Evolutionary conservation across 306 rosid species (phyloP).

Genomic region (Acacia crassicarpa): DNA sequence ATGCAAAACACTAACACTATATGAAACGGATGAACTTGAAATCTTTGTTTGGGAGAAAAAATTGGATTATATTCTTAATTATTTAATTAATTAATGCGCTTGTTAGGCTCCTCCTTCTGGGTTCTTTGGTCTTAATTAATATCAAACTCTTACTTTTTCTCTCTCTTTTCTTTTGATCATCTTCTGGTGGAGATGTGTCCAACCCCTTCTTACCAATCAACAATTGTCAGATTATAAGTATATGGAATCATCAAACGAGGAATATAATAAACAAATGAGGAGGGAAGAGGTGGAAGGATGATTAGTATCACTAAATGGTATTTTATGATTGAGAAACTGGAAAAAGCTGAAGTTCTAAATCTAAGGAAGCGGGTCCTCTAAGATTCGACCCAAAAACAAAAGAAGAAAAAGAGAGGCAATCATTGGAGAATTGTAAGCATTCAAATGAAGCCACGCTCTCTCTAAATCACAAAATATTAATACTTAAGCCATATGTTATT

Average conservation of each 20-base stretch:
- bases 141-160: conserved; percentile 5
- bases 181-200: conserved; percentile 38
- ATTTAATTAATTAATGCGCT: conserved; percentile 7
- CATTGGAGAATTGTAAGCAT: conserved; percentile 53
- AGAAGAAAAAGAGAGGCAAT: conserved; percentile 55
- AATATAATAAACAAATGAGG: conserved; percentile 12
- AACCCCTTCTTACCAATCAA: conserved; percentile 34
- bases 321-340: conserved; percentile 29
- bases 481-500: conserved; percentile 1
- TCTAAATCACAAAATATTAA: not conserved
- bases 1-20: conserved; percentile 13
- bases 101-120: conserved; percentile 21
- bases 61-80: not conserved
- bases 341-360: conserved; percentile 47
- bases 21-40: conserved; percentile 20
- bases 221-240: conserved; percentile 29
- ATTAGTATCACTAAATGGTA: conserved; percentile 45
- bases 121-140: conserved; percentile 10
- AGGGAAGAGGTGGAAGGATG: conserved; percentile 42
- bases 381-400: conserved; percentile 34
- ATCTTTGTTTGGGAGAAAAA: not conserved
- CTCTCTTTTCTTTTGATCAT: conserved; percentile 16
- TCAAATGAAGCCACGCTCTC: conserved; percentile 43
- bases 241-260: not conserved
- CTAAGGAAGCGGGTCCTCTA: conserved; percentile 53